Percentiles rank a stretch among this genome's conserved stretches.
phyloP scores from a whole-genome alignment of 768 basidiomycete species.

The Psilocybe subaeruginosa region DNA sequence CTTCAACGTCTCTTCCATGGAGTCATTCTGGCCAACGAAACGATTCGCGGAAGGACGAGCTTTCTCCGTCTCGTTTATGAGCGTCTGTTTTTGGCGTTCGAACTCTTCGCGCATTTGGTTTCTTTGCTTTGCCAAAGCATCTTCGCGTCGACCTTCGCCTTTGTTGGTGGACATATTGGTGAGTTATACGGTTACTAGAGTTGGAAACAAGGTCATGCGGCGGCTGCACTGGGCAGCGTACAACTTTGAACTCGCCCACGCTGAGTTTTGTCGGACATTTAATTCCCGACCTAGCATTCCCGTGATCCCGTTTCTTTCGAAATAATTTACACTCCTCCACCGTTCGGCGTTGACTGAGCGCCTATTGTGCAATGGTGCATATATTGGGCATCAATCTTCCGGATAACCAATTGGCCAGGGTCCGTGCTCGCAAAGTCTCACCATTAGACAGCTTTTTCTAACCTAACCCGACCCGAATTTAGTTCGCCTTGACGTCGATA shows the following conservation, averaged over 20 bases:
- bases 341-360: slow-evolving; percentile 1
- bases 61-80: slow-evolving; percentile 91
- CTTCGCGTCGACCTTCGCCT: slow-evolving; percentile 84
- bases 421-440: slow-evolving; percentile 37
- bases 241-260: neutral
- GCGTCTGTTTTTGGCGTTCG: slow-evolving; percentile 77
- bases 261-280: slow-evolving; percentile 28
- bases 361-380: slow-evolving; percentile 66
- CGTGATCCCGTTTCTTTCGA: slow-evolving; percentile 6
- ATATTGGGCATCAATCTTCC: slow-evolving; percentile 84
- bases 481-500: slow-evolving; percentile 92
- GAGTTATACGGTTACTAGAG: slow-evolving; percentile 1
- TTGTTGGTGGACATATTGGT: slow-evolving; percentile 71
- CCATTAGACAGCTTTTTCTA: neutral
- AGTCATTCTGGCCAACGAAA: slow-evolving; percentile 94
- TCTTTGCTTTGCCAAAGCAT: slow-evolving; percentile 84
- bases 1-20: slow-evolving; percentile 92
- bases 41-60: slow-evolving; percentile 84
- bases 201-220: neutral
- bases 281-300: slow-evolving; percentile 18
- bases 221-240: no score
- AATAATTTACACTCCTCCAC: slow-evolving; percentile 9
- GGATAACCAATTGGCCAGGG: slow-evolving; percentile 77
- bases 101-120: slow-evolving; percentile 79
- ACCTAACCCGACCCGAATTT: neutral